Conservation (phyloP, 164 flowering plant species). For the Tinospora cordifolia region DNA sequence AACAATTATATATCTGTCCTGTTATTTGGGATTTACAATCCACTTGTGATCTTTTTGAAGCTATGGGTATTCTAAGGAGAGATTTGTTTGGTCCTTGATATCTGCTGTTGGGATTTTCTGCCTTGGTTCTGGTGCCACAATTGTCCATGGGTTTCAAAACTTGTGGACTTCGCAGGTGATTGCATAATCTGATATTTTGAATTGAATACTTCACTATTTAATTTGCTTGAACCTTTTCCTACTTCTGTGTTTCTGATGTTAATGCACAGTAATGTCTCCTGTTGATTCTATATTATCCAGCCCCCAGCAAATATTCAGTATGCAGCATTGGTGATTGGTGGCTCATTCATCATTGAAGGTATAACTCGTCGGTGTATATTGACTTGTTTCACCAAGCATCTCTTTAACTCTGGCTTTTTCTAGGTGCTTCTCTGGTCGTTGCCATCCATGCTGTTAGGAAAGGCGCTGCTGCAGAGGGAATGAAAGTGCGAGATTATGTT, state of each 20-base stretch:
- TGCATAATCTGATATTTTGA: not conserved
- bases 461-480: slow-evolving; percentile 97
- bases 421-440: slow-evolving; percentile 91
- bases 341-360: slow-evolving; percentile 94
- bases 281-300: slow-evolving; percentile 37
- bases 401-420: slow-evolving; percentile 14
- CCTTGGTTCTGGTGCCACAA: slow-evolving; percentile 98
- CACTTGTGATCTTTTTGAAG: slow-evolving; percentile 30
- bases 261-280: slow-evolving; percentile 6
- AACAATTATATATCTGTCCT: not conserved
- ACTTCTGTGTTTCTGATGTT: not conserved
- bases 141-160: slow-evolving; percentile 90
- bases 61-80: slow-evolving; percentile 94
- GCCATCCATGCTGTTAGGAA: slow-evolving; percentile 91
- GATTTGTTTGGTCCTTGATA: slow-evolving; percentile 98
- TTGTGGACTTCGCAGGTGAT: slow-evolving; percentile 79
- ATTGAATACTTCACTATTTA: not conserved
- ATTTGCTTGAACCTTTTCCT: not conserved
- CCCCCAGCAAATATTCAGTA: slow-evolving; percentile 66
- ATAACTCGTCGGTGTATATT: slow-evolving; percentile 3
- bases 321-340: slow-evolving; percentile 93
- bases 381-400: slow-evolving; percentile 2
- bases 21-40: not conserved
- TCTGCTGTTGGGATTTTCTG: slow-evolving; percentile 99
- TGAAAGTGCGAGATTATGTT: slow-evolving; percentile 82